Evolutionary conservation across 106 monocot species (phyloP).

Genomic region (Acanthochlamys bracteata): DNA sequence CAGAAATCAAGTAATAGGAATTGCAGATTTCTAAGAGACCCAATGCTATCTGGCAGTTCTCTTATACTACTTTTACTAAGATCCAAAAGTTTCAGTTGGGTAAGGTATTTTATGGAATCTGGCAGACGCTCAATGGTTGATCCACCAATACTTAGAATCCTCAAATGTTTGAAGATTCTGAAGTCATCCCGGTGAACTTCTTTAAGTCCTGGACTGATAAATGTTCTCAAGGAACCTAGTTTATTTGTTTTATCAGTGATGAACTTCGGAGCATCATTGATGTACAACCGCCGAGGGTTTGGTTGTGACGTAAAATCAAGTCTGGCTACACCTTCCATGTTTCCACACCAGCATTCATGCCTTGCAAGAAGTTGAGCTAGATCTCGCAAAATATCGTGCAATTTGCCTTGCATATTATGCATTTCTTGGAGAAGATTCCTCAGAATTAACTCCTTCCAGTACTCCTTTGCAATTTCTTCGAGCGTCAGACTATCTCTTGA

Average conservation of each 20-base stretch:
- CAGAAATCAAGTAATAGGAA: constrained; percentile 16
- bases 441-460: constrained; percentile 19
- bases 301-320: background rate
- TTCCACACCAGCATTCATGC: constrained; percentile 12
- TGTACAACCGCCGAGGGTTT: constrained; percentile 4
- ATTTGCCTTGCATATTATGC: too few species aligned
- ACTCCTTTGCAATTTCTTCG: constrained; percentile 17
- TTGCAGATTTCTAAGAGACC: constrained; percentile 19
- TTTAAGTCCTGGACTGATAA: constrained; percentile 5
- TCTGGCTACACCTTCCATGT: too few species aligned
- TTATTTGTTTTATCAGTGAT: constrained; percentile 8
- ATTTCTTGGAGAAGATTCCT: constrained; percentile 25
- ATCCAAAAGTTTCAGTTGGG: too few species aligned
- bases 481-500: background rate
- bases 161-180: constrained; percentile 7
- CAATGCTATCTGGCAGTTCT: constrained; percentile 26
- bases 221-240: constrained; percentile 18
- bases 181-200: constrained; percentile 4
- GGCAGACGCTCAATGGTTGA: constrained; percentile 21
- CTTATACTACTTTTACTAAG: background rate
- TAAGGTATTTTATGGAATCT: too few species aligned
- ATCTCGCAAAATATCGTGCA: constrained; percentile 29
- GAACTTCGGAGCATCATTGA: background rate
- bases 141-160: constrained; percentile 22
- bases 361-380: constrained; percentile 12